A percentile compares a stretch with the other conserved stretches of the same genome.
These are phyloP conservation scores for Acanthamoeba healyi DNA, from an alignment of 208 protist genomes.

Conservation along the genomic window DNA sequence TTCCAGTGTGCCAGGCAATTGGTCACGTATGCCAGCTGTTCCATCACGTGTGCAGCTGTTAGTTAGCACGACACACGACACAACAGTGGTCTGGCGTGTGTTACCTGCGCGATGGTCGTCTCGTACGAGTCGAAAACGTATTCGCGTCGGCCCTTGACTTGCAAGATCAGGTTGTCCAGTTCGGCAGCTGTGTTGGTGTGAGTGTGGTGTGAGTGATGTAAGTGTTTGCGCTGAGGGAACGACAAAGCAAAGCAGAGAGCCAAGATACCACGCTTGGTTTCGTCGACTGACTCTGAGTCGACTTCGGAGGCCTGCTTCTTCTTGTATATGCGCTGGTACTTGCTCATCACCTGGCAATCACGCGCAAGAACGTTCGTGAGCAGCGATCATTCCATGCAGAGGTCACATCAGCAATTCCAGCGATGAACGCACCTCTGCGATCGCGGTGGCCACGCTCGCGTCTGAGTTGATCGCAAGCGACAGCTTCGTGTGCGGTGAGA, in stretches of 20 bases:
- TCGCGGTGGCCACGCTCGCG: background rate
- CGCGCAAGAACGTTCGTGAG: too few relatives aligned
- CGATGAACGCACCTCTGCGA: background rate
- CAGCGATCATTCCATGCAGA: too few relatives aligned
- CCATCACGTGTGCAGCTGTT: background rate
- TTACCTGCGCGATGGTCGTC: background rate
- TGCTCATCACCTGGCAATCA: constrained; percentile 20
- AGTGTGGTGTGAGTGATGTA: background rate
- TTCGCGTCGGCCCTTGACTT: constrained; percentile 5
- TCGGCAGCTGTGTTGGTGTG: background rate
- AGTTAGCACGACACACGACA: too few relatives aligned
- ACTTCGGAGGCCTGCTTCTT: background rate
- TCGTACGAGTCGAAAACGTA: background rate
- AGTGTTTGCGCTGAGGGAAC: too few relatives aligned
- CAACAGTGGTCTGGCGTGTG: too few relatives aligned
- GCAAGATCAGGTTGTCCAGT: background rate
- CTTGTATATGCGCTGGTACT: constrained; percentile 41
- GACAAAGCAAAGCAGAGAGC: background rate
- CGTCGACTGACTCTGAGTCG: background rate
- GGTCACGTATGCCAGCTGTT: background rate
- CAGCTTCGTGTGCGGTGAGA: background rate
- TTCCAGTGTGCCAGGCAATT: constrained; percentile 8
- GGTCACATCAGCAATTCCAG: too few relatives aligned
- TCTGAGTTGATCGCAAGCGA: background rate
- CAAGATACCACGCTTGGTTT: background rate